Percentiles rank a stretch among this genome's conserved stretches.
Evolutionary conservation across 257 asterid genomes (phyloP).

Genomic region (Salvia rosmarinus): DNA sequence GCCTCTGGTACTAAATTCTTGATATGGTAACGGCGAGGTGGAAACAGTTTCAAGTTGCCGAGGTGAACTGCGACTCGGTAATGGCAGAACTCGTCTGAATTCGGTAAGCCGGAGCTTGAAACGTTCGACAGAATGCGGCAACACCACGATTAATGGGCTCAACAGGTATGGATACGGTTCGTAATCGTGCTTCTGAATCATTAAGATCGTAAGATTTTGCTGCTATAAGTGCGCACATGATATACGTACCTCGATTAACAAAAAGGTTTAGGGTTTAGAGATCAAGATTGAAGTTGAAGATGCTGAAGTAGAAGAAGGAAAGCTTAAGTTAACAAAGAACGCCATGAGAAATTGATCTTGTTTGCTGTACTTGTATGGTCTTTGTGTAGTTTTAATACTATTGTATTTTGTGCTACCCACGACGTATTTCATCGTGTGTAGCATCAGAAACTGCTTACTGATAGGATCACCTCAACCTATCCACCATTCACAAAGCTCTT

Average conservation of each 20-base stretch:
- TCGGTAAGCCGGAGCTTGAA: background rate
- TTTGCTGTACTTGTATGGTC: conserved; percentile 5
- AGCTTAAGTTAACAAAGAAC: conserved; percentile 2
- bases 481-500: no score
- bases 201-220: background rate
- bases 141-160: background rate
- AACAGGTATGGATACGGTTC: background rate
- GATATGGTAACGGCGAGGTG: background rate
- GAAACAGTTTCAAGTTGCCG: background rate
- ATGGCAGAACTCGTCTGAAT: background rate
- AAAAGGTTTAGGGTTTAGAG: background rate
- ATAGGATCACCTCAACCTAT: no score
- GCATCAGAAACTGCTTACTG: no score
- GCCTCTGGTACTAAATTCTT: conserved; percentile 50
- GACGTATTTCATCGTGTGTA: background rate
- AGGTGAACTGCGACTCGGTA: background rate
- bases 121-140: background rate
- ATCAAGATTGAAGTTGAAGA: conserved; percentile 17
- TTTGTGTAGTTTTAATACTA: conserved; percentile 19
- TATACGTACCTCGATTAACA: background rate
- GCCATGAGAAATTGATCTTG: conserved; percentile 7
- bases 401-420: background rate
- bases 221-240: background rate
- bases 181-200: background rate
- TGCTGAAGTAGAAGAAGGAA: conserved; percentile 10